These are phyloP conservation scores for Tephrocybe sp. DNA, from an alignment of 768 basidiomycete species.

Conservation along the genomic window DNA sequence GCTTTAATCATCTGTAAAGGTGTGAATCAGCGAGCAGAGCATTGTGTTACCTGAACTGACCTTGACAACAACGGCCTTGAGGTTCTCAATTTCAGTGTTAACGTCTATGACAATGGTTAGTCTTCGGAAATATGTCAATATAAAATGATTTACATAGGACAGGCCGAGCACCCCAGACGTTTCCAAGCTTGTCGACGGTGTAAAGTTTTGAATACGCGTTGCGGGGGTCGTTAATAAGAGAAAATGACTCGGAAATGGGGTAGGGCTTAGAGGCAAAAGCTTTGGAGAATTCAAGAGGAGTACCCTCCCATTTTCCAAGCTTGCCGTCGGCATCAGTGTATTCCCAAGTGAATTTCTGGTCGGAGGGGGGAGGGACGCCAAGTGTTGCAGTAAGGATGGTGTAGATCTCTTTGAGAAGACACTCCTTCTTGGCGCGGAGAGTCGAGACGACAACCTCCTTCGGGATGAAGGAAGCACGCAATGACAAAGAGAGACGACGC, in stretches of 20 bases:
- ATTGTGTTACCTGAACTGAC: slow-evolving; percentile 25
- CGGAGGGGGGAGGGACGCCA: slow-evolving; percentile 79
- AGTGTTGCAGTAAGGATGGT: slow-evolving; percentile 81
- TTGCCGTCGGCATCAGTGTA: slow-evolving; percentile 84
- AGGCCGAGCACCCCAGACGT: slow-evolving; percentile 84
- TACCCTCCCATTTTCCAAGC: slow-evolving; percentile 73
- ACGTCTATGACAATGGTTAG: slow-evolving; percentile 56
- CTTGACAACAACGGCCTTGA: slow-evolving; percentile 83
- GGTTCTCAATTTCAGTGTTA: slow-evolving; percentile 78
- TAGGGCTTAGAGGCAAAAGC: slow-evolving; percentile 58
- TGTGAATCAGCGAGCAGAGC: neutral
- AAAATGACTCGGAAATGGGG: slow-evolving; percentile 75
- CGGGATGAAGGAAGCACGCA: slow-evolving; percentile 48
- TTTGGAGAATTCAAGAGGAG: slow-evolving; percentile 78
- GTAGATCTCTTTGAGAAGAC: slow-evolving; percentile 82
- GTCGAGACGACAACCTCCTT: slow-evolving; percentile 47
- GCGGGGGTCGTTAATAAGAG: slow-evolving; percentile 92
- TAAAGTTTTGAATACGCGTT: slow-evolving; percentile 82
- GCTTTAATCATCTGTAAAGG: slow-evolving; percentile 68
- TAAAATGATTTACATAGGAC: slow-evolving; percentile 77
- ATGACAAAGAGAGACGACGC: slow-evolving; percentile 56
- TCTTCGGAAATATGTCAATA: neutral
- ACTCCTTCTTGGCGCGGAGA: slow-evolving; percentile 82
- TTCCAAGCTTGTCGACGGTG: slow-evolving; percentile 91
- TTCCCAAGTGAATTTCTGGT: slow-evolving; percentile 80